Base-by-base conservation (phyloP, 768 basidiomycete genomes). In the Podaxis sp. region DNA sequence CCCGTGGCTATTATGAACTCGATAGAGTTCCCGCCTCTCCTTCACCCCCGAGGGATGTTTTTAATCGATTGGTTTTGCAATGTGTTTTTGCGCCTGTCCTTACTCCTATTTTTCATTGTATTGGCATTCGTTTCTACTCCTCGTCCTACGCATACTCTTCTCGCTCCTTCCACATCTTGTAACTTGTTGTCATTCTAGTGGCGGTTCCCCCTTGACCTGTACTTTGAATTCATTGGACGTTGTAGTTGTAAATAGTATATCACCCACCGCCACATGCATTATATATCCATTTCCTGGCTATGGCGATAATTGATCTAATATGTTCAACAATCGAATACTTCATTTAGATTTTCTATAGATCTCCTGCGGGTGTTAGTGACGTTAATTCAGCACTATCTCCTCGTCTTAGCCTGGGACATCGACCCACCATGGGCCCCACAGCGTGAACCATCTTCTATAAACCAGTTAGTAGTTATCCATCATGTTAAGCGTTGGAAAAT, bases 1-100 rank as follows among this genome's bases (percentile, higher is more conserved):
- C 44, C 2, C n/a, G 17, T 19, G 44, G 26, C 46, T 42, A 57
- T 58, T 58, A 51, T 64, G 59, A 49, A 44, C 42, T 49, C 46
- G 28, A 44, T 36, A 52, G 38, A 38, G 36, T 51, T 26, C 52
- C 36, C 24, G 22, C 30, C 9, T 9, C 1, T 57, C 51, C 28
- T 51, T 46, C 39, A 15, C 17, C 56, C 52, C 59, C 9, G 26
- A 4, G 9, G 19, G 17, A 19, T 7, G 36, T 30, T 11, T 28
- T 13, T 33, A 15, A 53, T 53, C 42, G 22, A 26, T 19, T 55
- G 42, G 8, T 33, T 39, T 11, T 59, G 8, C 54, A 33, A 40
- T 33, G 33, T 54, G 13, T 6, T 51, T 36, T 58, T 44, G 28
- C 49, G 15, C 28, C 53, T 36, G 36, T 55, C 44, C 15, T 46